These are phyloP conservation scores for Cadophora gregata DNA, from an alignment of 2,329 filamentous ascomycete species.

Conservation along the genomic window DNA sequence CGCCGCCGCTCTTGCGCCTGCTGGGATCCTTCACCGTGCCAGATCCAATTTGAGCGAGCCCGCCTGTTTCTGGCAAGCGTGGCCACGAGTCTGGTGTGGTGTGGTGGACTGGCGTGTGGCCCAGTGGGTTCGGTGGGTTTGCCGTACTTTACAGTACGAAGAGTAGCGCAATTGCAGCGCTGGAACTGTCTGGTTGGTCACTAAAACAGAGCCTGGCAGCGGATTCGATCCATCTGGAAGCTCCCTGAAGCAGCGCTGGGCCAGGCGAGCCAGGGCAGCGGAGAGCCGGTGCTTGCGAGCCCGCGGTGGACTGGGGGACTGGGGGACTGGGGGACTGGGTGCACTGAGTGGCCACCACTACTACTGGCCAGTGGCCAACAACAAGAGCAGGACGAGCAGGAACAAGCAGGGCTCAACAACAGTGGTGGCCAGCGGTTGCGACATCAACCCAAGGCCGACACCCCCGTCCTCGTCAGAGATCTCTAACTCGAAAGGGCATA, in stretches of 20 bases:
- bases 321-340: not conserved
- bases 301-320: no score
- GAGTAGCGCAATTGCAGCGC: not conserved
- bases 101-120: not conserved
- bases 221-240: slow-evolving; percentile 17
- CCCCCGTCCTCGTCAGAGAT: not conserved
- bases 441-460: slow-evolving; percentile 6
- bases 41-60: not conserved
- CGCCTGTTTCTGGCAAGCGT: slow-evolving; percentile 9
- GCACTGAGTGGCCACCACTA: not conserved
- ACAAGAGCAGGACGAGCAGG: not conserved
- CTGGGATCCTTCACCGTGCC: slow-evolving; percentile 15
- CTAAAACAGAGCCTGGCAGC: slow-evolving; percentile 15
- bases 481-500: not conserved
- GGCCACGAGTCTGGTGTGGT: slow-evolving; percentile 16
- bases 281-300: no score
- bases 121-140: slow-evolving; percentile 2
- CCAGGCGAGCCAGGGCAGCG: not conserved
- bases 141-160: no score
- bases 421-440: not conserved
- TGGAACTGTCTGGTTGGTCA: slow-evolving; percentile 7
- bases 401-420: not conserved
- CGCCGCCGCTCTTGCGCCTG: not conserved
- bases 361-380: no score
- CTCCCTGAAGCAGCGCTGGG: slow-evolving; percentile 2